Percentiles rank a stretch among this genome's conserved stretches.
Evolutionary conservation across 352 stramenopile species (phyloP).

Genomic region (Pythium oligandrum): DNA sequence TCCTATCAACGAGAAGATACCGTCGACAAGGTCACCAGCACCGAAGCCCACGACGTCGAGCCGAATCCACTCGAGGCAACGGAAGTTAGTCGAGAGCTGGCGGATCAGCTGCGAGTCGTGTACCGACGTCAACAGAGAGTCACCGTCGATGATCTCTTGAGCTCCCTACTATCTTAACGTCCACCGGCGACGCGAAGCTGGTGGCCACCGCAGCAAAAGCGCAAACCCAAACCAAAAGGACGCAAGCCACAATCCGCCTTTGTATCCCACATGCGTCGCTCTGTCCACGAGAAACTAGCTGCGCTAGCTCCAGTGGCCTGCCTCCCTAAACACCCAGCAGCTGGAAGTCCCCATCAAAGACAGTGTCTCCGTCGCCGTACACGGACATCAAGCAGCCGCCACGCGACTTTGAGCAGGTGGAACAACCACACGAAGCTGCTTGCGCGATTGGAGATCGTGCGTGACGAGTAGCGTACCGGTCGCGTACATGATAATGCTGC

Average conservation of each 20-base stretch:
- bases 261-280: background rate
- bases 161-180: conserved; percentile 31
- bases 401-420: conserved; percentile 22
- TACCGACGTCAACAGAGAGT: conserved; percentile 51
- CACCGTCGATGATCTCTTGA: conserved; percentile 48
- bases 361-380: conserved; percentile 5
- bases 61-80: conserved; percentile 14
- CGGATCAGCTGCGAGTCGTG: conserved; percentile 22
- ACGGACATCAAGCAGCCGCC: conserved; percentile 6
- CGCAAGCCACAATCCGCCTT: background rate
- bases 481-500: conserved; percentile 46
- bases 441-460: conserved; percentile 27
- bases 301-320: conserved; percentile 12
- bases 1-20: background rate
- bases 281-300: conserved; percentile 10
- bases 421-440: conserved; percentile 25
- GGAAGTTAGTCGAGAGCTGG: conserved; percentile 12
- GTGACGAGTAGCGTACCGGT: conserved; percentile 40
- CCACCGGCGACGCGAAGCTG: conserved; percentile 7
- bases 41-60: conserved; percentile 1
- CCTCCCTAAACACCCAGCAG: no score
- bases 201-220: no score
- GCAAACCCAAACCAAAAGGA: background rate
- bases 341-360: no score
- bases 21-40: background rate